Conservation (phyloP, 1,284 basidiomycete genomes). For the Sanghuangporus baumii region DNA sequence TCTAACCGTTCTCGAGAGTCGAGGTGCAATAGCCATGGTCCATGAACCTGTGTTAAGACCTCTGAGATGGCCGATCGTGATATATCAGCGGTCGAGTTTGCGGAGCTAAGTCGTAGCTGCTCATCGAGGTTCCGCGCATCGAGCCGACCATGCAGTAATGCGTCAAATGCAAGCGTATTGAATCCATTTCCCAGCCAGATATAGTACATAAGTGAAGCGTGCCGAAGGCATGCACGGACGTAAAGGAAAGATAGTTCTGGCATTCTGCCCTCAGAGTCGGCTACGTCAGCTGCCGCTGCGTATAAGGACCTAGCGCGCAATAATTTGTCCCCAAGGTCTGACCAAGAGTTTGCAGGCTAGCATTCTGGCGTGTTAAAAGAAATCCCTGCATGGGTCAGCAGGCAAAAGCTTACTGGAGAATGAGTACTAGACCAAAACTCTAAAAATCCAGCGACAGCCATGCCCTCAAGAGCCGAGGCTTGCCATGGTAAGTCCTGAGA, state of each 20-base stretch:
- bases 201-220: constrained; percentile 63
- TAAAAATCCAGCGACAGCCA: constrained; percentile 72
- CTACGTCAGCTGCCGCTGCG: constrained; percentile 42
- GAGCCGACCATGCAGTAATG: constrained; percentile 50
- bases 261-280: constrained; percentile 52
- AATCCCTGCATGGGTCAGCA: constrained; percentile 6
- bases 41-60: constrained; percentile 65
- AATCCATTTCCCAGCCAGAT: constrained; percentile 86
- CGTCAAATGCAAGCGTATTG: constrained; percentile 74
- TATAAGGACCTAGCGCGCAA: constrained; percentile 61
- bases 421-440: constrained; percentile 78
- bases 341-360: constrained; percentile 56
- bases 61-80: constrained; percentile 61
- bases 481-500: constrained; percentile 82
- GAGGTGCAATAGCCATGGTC: constrained; percentile 81
- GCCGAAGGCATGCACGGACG: constrained; percentile 59
- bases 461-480: constrained; percentile 78
- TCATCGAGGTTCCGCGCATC: neutral
- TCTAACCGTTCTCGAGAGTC: constrained; percentile 69
- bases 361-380: constrained; percentile 27
- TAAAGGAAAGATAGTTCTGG: constrained; percentile 64
- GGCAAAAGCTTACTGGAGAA: constrained; percentile 48
- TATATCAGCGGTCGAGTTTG: constrained; percentile 50
- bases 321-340: constrained; percentile 63
- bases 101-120: neutral